Conservation (phyloP, 495 filamentous ascomycete genomes). For the Aspergillus homomorphus region DNA sequence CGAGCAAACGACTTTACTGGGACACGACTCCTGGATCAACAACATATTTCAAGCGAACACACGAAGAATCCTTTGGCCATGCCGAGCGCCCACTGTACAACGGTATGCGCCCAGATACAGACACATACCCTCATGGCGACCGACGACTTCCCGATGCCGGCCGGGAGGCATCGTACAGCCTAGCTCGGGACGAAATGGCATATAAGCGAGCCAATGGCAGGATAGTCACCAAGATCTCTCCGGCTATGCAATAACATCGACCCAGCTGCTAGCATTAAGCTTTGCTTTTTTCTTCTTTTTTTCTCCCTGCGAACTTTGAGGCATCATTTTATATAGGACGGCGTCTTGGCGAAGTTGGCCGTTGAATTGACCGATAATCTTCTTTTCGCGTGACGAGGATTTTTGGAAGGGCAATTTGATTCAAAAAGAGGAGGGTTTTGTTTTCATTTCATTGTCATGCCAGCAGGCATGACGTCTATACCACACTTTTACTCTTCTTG, state of each 20-base stretch:
- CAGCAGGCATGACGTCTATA: constrained; percentile 16
- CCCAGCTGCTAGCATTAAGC: neutral
- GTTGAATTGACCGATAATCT: neutral
- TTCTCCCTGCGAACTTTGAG: neutral
- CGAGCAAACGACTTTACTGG: constrained; percentile 32
- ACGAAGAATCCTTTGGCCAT: constrained; percentile 43
- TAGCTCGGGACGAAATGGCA: constrained; percentile 37
- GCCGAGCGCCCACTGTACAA: constrained; percentile 47
- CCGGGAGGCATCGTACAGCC: constrained; percentile 30
- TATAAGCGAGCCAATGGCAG: constrained; percentile 51
- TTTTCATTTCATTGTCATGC: constrained; percentile 15
- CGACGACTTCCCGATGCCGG: constrained; percentile 32
- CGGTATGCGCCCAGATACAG: constrained; percentile 49
- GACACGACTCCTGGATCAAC: constrained; percentile 24
- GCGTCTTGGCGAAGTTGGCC: constrained; percentile 18
- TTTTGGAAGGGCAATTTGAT: neutral
- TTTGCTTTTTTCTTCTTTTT: too few relatives aligned
- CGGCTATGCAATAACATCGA: constrained; percentile 16
- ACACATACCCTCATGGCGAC: constrained; percentile 24
- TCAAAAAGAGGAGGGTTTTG: neutral
- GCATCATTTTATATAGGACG: constrained; percentile 12
- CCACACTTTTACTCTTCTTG: constrained; percentile 14
- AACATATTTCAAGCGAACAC: constrained; percentile 32
- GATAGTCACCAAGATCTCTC: constrained; percentile 35
- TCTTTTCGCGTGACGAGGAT: neutral